These are phyloP conservation scores for Camelina sativa DNA, from an alignment of 345 rosid genomes.

Conservation along the genomic window DNA sequence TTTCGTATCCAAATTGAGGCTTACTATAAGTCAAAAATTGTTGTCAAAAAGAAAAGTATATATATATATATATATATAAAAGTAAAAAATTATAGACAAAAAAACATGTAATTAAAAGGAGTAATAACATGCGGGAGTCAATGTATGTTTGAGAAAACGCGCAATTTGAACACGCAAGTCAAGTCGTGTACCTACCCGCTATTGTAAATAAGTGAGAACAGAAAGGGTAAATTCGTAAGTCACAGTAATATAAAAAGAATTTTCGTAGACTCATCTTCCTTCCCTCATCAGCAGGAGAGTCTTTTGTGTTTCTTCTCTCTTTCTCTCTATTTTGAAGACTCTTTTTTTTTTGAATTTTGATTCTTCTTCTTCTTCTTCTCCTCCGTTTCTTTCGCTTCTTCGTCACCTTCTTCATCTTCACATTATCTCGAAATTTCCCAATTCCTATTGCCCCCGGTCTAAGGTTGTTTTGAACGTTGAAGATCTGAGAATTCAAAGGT, in stretches of 20 bases:
- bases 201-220: background rate
- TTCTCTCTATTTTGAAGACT: constrained; percentile 19
- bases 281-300: constrained; percentile 20
- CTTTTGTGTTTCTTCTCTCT: background rate
- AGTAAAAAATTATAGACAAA: no score
- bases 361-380: constrained; percentile 29
- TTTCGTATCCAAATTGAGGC: background rate
- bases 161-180: constrained; percentile 32
- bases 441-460: constrained; percentile 14
- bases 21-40: background rate
- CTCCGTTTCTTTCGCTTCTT: constrained; percentile 32
- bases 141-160: constrained; percentile 34
- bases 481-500: constrained; percentile 36
- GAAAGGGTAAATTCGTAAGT: constrained; percentile 35
- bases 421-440: background rate
- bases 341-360: background rate
- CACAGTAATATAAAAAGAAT: constrained; percentile 18
- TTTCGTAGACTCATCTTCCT: constrained; percentile 3
- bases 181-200: constrained; percentile 34
- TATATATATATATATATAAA: no score
- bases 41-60: no score
- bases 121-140: constrained; percentile 14
- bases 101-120: background rate
- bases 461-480: constrained; percentile 5
- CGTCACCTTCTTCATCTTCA: constrained; percentile 19